These are phyloP conservation scores for Plasmodium knowlesi DNA, from an alignment of 169 alveolate genomes.

Conservation along the genomic window DNA sequence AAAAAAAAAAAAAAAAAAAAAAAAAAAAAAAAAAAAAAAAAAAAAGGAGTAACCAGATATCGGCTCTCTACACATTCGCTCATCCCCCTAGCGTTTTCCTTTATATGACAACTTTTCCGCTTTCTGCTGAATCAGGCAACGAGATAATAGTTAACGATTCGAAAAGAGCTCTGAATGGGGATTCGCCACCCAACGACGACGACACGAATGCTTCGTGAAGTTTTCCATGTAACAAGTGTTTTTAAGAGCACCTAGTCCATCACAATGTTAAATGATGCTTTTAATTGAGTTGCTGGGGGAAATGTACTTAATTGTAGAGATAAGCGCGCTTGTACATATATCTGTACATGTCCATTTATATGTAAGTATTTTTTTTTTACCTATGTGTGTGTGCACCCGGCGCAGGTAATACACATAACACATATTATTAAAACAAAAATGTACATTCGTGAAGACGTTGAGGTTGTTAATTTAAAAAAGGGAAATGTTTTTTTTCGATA, in stretches of 20 bases:
- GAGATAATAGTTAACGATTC: slow-evolving; percentile 24
- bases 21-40: not conserved
- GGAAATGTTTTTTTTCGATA: not conserved
- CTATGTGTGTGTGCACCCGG: not conserved
- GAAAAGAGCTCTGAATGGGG: not conserved
- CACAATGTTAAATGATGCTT: slow-evolving; percentile 1
- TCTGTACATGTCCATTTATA: not conserved
- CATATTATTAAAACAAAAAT: not conserved
- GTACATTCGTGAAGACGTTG: not conserved
- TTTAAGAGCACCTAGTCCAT: not conserved
- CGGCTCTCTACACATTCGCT: not conserved
- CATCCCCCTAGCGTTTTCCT: not conserved
- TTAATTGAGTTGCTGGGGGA: not conserved
- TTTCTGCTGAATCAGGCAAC: slow-evolving; percentile 9
- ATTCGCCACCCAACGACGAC: not conserved
- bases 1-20: not conserved
- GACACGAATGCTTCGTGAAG: not conserved
- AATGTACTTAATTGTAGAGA: not conserved
- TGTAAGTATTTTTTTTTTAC: not conserved
- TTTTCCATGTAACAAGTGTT: not conserved
- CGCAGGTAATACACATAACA: not conserved
- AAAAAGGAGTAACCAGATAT: not conserved
- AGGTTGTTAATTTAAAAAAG: not conserved
- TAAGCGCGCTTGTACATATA: not conserved
- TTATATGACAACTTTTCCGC: not conserved